Evolutionary conservation across 2,329 filamentous ascomycete genomes (phyloP).

Genomic region (Phyllosticta paracitricarpa): DNA sequence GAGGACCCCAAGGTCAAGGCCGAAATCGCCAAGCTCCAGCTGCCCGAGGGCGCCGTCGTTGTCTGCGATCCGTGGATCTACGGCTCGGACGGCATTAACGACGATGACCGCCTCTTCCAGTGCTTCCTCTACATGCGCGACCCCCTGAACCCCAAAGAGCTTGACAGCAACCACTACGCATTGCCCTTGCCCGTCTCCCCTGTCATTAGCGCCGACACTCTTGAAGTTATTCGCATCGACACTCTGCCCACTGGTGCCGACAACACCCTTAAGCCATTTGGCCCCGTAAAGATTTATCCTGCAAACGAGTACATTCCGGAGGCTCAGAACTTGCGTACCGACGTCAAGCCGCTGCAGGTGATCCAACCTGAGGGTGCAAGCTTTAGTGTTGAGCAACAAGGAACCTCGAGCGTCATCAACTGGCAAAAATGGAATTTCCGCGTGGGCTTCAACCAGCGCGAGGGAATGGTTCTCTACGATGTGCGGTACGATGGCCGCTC

Average conservation of each 20-base stretch:
- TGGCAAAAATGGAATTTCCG: conserved; percentile 67
- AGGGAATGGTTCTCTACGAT: conserved; percentile 60
- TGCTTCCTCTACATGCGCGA: conserved; percentile 59
- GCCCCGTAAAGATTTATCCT: conserved; percentile 48
- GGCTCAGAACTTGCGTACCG: conserved; percentile 48
- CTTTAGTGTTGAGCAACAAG: conserved; percentile 44
- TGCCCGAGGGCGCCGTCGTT: conserved; percentile 47
- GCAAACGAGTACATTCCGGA: conserved; percentile 59
- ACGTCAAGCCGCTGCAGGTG: conserved; percentile 55
- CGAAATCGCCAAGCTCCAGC: conserved; percentile 49
- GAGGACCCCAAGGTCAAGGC: conserved; percentile 46
- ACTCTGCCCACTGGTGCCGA: conserved; percentile 58
- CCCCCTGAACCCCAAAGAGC: conserved; percentile 46
- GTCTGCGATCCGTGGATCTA: conserved; percentile 63
- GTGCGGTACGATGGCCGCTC: conserved; percentile 53
- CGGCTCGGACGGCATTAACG: conserved; percentile 39
- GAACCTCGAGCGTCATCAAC: conserved; percentile 45
- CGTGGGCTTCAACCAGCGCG: conserved; percentile 58
- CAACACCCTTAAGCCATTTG: conserved; percentile 44
- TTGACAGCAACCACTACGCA: conserved; percentile 60
- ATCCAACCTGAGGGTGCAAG: conserved; percentile 56
- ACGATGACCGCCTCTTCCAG: conserved; percentile 46
- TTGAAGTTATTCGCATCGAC: conserved; percentile 60
- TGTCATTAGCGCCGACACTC: conserved; percentile 52
- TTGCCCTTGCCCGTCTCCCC: conserved; percentile 58